Evolutionary conservation across 352 stramenopile species (phyloP).

Genomic region (Phytophthora megakarya): DNA sequence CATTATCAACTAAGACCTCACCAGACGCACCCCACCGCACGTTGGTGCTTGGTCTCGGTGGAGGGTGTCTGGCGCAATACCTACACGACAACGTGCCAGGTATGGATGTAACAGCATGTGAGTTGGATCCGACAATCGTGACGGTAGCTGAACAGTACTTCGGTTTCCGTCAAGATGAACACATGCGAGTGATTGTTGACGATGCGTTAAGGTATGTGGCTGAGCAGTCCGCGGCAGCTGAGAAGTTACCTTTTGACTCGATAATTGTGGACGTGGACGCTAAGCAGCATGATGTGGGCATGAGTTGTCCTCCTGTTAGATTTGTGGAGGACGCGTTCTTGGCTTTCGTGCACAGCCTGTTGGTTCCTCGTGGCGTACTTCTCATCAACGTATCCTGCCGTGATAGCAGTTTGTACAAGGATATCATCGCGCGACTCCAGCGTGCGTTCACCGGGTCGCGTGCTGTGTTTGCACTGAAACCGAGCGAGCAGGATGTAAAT

Average conservation of each 20-base stretch:
- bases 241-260: constrained; percentile 44
- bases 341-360: constrained; percentile 33
- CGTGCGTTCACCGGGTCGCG: constrained; percentile 37
- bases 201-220: constrained; percentile 58
- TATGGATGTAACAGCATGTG: constrained; percentile 60
- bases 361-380: constrained; percentile 50
- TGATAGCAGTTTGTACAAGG: constrained; percentile 48
- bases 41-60: constrained; percentile 73
- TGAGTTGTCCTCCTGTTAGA: constrained; percentile 67
- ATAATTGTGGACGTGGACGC: constrained; percentile 84
- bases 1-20: constrained; percentile 26
- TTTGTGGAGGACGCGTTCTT: constrained; percentile 66
- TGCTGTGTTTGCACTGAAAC: constrained; percentile 40
- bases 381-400: constrained; percentile 74
- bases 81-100: constrained; percentile 57
- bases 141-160: constrained; percentile 71
- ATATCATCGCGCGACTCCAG: constrained; percentile 52
- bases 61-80: constrained; percentile 70
- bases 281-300: constrained; percentile 66
- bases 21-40: constrained; percentile 35
- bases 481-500: constrained; percentile 66
- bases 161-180: constrained; percentile 57
- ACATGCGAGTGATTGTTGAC: constrained; percentile 46
- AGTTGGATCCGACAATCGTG: constrained; percentile 70
- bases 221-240: constrained; percentile 24